A percentile compares a stretch with the other conserved stretches of the same genome.
phyloP scores from a whole-genome alignment of 306 rosid genomes.

The Quercus ilex region DNA sequence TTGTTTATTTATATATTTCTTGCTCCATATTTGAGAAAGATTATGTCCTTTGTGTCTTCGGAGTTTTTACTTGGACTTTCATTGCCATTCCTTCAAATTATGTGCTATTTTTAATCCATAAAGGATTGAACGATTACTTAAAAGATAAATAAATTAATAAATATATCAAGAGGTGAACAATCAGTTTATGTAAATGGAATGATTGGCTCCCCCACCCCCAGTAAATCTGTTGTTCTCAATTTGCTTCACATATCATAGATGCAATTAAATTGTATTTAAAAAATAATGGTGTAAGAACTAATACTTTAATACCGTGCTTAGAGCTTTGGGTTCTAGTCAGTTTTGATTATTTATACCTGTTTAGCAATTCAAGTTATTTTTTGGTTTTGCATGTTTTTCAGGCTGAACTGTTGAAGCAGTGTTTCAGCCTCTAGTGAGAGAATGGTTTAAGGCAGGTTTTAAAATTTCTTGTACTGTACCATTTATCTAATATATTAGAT shows the following conservation, averaged over 20 bases:
- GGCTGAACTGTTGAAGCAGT: slow-evolving; percentile 28
- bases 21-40: too few species aligned
- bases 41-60: neutral
- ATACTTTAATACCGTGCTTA: neutral
- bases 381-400: slow-evolving; percentile 22
- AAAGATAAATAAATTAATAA: too few species aligned
- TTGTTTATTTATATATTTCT: too few species aligned
- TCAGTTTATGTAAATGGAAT: neutral
- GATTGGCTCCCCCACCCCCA: neutral
- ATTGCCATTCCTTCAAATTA: neutral
- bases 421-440: neutral
- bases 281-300: neutral
- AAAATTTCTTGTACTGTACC: neutral
- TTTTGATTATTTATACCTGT: neutral
- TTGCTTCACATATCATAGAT: neutral
- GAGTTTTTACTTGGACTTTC: neutral
- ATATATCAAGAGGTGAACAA: too few species aligned
- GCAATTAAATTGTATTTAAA: neutral
- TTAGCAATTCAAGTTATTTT: neutral
- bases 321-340: slow-evolving; percentile 1
- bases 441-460: neutral
- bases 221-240: neutral
- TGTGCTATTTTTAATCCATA: neutral
- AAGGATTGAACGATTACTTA: neutral
- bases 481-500: neutral